Evolutionary conservation across 1,139 yeast genomes (phyloP), one percentile per base, ranked within the genome.

Genomic region (Candida frijolesensis): DNA sequence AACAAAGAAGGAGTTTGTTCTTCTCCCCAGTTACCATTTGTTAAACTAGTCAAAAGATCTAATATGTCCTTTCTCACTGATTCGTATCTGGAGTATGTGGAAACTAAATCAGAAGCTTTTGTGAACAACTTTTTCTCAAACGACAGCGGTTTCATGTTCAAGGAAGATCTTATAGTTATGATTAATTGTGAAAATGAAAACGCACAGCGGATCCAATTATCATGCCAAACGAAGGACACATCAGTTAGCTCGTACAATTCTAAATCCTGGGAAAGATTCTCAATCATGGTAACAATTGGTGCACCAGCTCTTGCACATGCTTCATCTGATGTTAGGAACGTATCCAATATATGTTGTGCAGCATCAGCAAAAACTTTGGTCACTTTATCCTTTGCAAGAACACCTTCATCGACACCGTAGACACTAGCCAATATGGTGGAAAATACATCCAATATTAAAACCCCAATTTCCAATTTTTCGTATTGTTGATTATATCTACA

Each of bases 1-100:
- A 92, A 72, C 49, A 94, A 70, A 1, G 96, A 89, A 2, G 96
- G 96, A 37, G 83, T 81, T 25, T 79, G 78, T 11, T 63, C 67
- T 7, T 71, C 70, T 3, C 74, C 73, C 87, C 94, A 85, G 10
- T 73, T 68, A 0, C 85, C 88, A 32, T 76, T 74, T 0, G 90
- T 84, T 44, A 91, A 68, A 2, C 83, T 74, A 2, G 87, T 80
- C 38, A 91, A 70, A 37, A 90, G 67, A 44, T 79, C 80, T 39
- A 89, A 68, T 1, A 89, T 74, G 15, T 72, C 72, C 33, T 71
- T 68, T 54, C 89, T 80, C 48, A 85, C 70, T 0, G 70, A 60
- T 11, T 75, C 74, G 44, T 77, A 71, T 25, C 73, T 72, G 4
- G 83, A 71, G 62, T 87, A 90, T 0, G 85, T 70, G n/a, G 77